Evolutionary conservation across 2,329 filamentous ascomycete species (phyloP).

Genomic region (Arthroderma sp.): DNA sequence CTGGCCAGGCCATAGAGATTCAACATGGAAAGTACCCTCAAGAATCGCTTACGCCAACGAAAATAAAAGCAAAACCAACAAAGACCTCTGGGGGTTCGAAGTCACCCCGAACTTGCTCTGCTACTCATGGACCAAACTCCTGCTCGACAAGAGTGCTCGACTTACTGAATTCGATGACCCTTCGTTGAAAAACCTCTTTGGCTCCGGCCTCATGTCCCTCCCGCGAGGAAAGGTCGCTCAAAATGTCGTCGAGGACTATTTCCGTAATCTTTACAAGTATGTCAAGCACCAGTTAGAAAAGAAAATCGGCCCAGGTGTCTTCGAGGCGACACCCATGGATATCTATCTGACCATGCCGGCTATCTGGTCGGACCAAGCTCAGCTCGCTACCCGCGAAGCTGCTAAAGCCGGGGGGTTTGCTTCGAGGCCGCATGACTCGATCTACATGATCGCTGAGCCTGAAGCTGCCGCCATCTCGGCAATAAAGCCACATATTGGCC

Average conservation of each 20-base stretch:
- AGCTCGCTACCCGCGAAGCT: slow-evolving; percentile 11
- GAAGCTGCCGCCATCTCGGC: slow-evolving; percentile 9
- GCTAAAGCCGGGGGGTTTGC: slow-evolving; percentile 12
- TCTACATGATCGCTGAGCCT: slow-evolving; percentile 13
- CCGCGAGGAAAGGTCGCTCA: slow-evolving; percentile 11
- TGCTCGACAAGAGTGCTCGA: slow-evolving; percentile 14
- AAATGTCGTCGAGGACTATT: slow-evolving; percentile 15
- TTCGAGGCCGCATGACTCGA: slow-evolving; percentile 8
- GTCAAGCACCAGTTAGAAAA: slow-evolving; percentile 11
- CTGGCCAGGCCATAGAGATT: slow-evolving; percentile 15
- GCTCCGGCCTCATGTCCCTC: slow-evolving; percentile 1
- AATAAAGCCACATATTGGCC: slow-evolving; percentile 3
- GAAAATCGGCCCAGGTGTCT: slow-evolving; percentile 10
- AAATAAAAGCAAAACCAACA: slow-evolving; percentile 6
- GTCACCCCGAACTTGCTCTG: slow-evolving; percentile 13
- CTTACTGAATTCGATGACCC: slow-evolving; percentile 14
- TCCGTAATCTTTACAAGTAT: slow-evolving; percentile 13
- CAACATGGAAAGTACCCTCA: slow-evolving; percentile 16
- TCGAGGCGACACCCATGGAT: slow-evolving; percentile 9
- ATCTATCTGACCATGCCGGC: slow-evolving; percentile 14
- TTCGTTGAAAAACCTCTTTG: slow-evolving; percentile 2
- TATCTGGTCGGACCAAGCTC: slow-evolving; percentile 11
- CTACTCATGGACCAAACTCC: slow-evolving; percentile 21
- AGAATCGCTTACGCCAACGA: slow-evolving; percentile 16
- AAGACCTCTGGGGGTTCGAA: slow-evolving; percentile 16